Conservation (phyloP, 176 grass and related monocot genomes). For the Musa troglodytarum region DNA sequence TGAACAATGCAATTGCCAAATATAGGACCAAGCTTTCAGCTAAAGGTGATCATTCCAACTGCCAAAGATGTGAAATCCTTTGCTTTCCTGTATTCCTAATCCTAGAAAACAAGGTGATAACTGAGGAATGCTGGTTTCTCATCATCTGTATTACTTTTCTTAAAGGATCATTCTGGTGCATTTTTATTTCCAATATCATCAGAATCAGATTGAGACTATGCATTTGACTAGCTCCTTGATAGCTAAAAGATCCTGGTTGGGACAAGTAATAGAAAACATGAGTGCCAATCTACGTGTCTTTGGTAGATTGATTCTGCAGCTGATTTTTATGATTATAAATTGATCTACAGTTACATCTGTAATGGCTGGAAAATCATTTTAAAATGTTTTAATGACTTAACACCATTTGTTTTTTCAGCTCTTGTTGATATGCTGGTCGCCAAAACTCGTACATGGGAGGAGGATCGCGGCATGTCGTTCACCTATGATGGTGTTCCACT, state of each 20-base stretch:
- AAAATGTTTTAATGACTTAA: background rate
- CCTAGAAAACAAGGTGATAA: no score
- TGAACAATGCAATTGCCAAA: no score
- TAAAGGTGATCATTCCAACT: background rate
- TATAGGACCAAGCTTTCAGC: no score
- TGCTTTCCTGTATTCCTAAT: background rate
- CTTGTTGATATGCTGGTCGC: conserved; percentile 67
- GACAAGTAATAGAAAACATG: background rate
- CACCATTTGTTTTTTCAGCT: conserved; percentile 23
- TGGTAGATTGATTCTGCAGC: background rate
- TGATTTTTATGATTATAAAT: background rate
- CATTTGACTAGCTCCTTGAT: no score
- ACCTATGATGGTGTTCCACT: conserved; percentile 67
- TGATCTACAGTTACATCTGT: background rate
- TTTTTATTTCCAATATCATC: no score
- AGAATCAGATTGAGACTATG: no score
- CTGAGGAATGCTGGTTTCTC: no score
- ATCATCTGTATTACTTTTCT: no score
- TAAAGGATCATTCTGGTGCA: no score
- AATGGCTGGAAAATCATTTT: background rate
- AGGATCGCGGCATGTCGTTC: conserved; percentile 43
- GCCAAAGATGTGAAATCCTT: no score
- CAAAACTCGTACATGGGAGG: conserved; percentile 70
- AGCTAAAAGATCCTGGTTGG: background rate
- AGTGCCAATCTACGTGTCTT: background rate